Conservation (phyloP, 306 rosid genomes). For the Malus asiatica region DNA sequence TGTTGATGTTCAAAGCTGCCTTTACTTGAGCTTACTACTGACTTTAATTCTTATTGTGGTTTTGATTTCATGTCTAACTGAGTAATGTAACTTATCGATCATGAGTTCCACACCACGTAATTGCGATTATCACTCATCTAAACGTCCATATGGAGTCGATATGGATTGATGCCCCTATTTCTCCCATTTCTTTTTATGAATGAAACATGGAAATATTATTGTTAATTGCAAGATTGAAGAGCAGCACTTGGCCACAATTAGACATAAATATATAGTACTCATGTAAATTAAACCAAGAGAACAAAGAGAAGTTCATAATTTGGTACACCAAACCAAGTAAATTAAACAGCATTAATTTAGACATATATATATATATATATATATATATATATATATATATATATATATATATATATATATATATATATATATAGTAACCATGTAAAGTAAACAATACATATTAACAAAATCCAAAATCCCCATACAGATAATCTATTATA, state of each 20-base stretch:
- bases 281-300: too few species aligned
- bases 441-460: neutral
- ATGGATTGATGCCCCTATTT: neutral
- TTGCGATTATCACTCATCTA: neutral
- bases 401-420: neutral
- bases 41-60: neutral
- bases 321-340: conserved; percentile 12
- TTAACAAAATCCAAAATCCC: neutral
- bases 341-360: too few species aligned
- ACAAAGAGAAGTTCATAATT: neutral
- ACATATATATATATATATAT: neutral
- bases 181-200: neutral
- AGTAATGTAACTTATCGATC: neutral
- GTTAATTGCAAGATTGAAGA: too few species aligned
- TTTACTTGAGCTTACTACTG: neutral
- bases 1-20: neutral
- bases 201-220: too few species aligned
- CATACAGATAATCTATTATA: neutral
- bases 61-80: too few species aligned
- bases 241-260: too few species aligned
- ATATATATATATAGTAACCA: neutral
- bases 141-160: neutral
- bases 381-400: neutral
- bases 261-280: too few species aligned
- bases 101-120: neutral